These are phyloP conservation scores for Calonectria naviculata DNA, from an alignment of 2,329 filamentous ascomycete species.

Conservation along the genomic window DNA sequence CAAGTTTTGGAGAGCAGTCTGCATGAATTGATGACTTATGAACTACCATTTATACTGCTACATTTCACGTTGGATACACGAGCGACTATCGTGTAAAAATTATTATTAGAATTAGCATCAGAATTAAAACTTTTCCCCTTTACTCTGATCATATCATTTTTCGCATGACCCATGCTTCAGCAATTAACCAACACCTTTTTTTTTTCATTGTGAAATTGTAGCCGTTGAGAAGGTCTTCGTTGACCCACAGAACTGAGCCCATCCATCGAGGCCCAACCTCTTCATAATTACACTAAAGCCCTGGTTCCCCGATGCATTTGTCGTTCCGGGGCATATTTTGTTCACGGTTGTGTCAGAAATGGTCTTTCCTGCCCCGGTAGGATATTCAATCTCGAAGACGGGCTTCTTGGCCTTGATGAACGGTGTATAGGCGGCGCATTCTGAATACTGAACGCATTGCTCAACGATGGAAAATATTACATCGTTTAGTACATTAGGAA, in stretches of 20 bases:
- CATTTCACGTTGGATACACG: not conserved
- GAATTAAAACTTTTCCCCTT: not conserved
- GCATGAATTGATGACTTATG: not conserved
- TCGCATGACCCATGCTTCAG: not conserved
- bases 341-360: conserved; percentile 41
- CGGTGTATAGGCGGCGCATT: conserved; percentile 67
- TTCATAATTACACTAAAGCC: conserved; percentile 74
- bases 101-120: not conserved
- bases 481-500: conserved; percentile 56
- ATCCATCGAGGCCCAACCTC: conserved; percentile 71
- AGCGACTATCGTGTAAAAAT: not conserved
- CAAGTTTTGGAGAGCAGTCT: not conserved
- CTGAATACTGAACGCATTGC: conserved; percentile 70
- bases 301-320: conserved; percentile 52
- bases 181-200: not conserved
- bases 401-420: conserved; percentile 73
- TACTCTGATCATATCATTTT: not conserved
- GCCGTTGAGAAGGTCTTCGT: conserved; percentile 38
- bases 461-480: conserved; percentile 78
- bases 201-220: not conserved
- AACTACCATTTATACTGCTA: not conserved
- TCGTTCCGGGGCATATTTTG: conserved; percentile 54
- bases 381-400: conserved; percentile 81
- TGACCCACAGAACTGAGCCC: conserved; percentile 65
- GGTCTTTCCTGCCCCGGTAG: conserved; percentile 56